Evolutionary conservation across 257 asterid genomes (phyloP).

Genomic region (Agastache rugosa): DNA sequence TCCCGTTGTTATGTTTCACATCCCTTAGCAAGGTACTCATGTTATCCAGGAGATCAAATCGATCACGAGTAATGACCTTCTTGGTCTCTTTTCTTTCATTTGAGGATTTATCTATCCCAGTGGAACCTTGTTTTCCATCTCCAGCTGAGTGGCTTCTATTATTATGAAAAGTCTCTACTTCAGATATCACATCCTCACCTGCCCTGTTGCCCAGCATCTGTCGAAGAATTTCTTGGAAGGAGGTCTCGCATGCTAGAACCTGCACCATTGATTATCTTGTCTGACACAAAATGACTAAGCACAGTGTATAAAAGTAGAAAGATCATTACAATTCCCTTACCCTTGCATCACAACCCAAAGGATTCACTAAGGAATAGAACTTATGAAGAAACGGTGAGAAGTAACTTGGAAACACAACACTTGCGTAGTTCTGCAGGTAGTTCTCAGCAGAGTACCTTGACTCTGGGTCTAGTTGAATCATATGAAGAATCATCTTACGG

Average conservation of each 20-base stretch:
- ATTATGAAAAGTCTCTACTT: constrained; percentile 42
- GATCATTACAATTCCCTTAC: constrained; percentile 51
- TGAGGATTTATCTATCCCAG: constrained; percentile 39
- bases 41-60: constrained; percentile 77
- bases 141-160: constrained; percentile 41
- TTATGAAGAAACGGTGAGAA: constrained; percentile 95
- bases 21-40: constrained; percentile 73
- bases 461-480: constrained; percentile 95
- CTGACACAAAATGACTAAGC: constrained; percentile 30
- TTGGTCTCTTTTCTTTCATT: constrained; percentile 52
- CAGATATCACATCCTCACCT: constrained; percentile 45
- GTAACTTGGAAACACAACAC: constrained; percentile 89
- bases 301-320: constrained; percentile 23
- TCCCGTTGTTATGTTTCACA: constrained; percentile 62
- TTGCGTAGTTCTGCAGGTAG: constrained; percentile 83
- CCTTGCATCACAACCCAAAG: constrained; percentile 91
- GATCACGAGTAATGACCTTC: constrained; percentile 61
- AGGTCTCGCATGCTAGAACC: constrained; percentile 94
- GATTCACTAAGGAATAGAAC: constrained; percentile 89
- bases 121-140: constrained; percentile 45
- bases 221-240: constrained; percentile 84
- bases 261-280: constrained; percentile 46
- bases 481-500: constrained; percentile 97
- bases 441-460: constrained; percentile 89
- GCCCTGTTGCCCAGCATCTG: constrained; percentile 76